A percentile compares a stretch with the other conserved stretches of the same genome.
phyloP scores from a whole-genome alignment of 2,329 filamentous ascomycete species.

The Thyridium curvatum region DNA sequence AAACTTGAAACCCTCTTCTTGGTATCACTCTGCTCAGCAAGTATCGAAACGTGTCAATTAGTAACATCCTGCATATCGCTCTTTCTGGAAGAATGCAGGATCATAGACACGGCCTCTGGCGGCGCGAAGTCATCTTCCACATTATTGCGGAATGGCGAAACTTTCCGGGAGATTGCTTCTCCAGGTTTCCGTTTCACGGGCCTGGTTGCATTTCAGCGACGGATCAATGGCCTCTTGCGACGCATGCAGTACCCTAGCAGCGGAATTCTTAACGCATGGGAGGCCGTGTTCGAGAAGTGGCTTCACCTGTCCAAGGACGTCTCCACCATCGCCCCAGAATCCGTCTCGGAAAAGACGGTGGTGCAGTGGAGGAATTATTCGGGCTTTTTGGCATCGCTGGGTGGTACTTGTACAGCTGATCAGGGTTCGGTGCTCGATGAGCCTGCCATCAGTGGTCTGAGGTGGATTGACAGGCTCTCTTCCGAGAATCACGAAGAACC shows the following conservation, averaged over 20 bases:
- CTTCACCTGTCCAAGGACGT: constrained; percentile 57
- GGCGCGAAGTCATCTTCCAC: constrained; percentile 43
- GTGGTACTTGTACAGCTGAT: constrained; percentile 58
- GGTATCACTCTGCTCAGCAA: constrained; percentile 57
- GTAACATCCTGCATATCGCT: constrained; percentile 56
- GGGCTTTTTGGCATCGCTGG: constrained; percentile 61
- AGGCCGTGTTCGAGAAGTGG: constrained; percentile 60
- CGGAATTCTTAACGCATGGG: constrained; percentile 65
- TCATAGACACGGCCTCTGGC: constrained; percentile 45
- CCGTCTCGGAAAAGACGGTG: constrained; percentile 47
- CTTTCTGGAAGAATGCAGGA: constrained; percentile 54
- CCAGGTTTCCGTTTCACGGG: constrained; percentile 61
- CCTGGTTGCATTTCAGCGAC: constrained; percentile 63
- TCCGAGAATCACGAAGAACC: constrained; percentile 56
- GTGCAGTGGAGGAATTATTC: constrained; percentile 65
- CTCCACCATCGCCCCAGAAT: constrained; percentile 43
- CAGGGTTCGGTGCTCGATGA: constrained; percentile 53
- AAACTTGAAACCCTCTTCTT: constrained; percentile 58
- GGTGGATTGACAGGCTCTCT: constrained; percentile 58
- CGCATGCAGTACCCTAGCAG: constrained; percentile 55
- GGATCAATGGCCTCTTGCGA: constrained; percentile 52
- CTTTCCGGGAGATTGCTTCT: constrained; percentile 57
- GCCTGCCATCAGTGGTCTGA: constrained; percentile 45
- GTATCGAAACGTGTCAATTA: constrained; percentile 58
- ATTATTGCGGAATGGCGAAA: constrained; percentile 52